Evolutionary conservation across 495 filamentous ascomycete genomes (phyloP).

Genomic region (Apodospora peruviana): DNA sequence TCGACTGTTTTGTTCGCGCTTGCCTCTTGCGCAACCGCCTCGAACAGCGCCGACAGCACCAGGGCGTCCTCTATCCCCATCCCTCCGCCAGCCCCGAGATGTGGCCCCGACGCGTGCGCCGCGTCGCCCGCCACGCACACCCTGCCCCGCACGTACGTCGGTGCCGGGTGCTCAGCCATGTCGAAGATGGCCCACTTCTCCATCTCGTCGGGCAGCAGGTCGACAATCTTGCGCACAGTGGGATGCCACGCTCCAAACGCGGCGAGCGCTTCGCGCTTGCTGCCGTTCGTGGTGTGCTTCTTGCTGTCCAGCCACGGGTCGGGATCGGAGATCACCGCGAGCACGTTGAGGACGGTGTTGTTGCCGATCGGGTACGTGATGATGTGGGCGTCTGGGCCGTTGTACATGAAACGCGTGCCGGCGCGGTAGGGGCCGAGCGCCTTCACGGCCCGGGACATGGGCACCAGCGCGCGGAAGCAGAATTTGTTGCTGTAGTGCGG

Average conservation of each 20-base stretch:
- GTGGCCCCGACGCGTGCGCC: constrained; percentile 35
- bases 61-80: constrained; percentile 52
- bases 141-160: constrained; percentile 30
- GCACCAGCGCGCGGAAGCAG: constrained; percentile 38
- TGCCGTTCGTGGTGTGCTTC: constrained; percentile 25
- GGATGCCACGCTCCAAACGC: constrained; percentile 36
- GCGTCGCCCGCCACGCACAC: constrained; percentile 47
- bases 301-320: constrained; percentile 26
- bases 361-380: constrained; percentile 37
- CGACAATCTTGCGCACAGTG: constrained; percentile 30
- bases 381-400: constrained; percentile 31
- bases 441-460: constrained; percentile 27
- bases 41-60: constrained; percentile 36
- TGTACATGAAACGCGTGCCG: constrained; percentile 37
- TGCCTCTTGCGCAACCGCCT: constrained; percentile 8
- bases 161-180: constrained; percentile 36
- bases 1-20: background rate
- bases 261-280: constrained; percentile 22
- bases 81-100: constrained; percentile 51
- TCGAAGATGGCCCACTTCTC: constrained; percentile 56
- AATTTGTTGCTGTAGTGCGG: constrained; percentile 34
- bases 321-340: constrained; percentile 33
- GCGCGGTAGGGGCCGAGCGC: constrained; percentile 23
- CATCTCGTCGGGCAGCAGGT: constrained; percentile 37
- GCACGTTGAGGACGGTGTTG: constrained; percentile 31